Base-by-base conservation (phyloP, 345 rosid genomes). In the Arabidopsis suecica region DNA sequence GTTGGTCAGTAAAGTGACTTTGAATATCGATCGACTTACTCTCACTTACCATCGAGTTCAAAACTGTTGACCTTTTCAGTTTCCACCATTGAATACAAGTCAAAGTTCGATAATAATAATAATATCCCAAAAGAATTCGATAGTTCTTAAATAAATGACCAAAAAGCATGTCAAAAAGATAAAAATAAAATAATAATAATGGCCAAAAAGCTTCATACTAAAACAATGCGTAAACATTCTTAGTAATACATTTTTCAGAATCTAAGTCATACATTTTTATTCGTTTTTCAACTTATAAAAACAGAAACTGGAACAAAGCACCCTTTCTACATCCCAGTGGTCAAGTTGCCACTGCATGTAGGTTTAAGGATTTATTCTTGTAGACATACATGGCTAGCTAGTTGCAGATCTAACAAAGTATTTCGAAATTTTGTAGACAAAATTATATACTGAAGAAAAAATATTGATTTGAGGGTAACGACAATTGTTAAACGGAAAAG, bases 1-100 rank as follows among this genome's bases (percentile, higher is more conserved):
- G 75, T 71, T 71, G 67, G 49, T 59, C 20, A 22, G 67, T 47
- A 71, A 59, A 71, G 75, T 34, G 8, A 12, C 58, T 71, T 59
- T 59, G 59, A 55, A 68, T 55, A 18, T 41, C 5, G 18, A 25
- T 25, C 28, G 22, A 16, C 10, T 40, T 2, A 54, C 50, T 25
- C 51, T 55, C 53, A 30, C 65, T 61, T 33, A 50, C 54, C 32
- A 10, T 10, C 12, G 30, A 22, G 40, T 50, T 44, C 45, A 7
- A 18, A 34, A 47, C 1, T 14, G 67, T 36, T 48, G 67, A 71
- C 58, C 11, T 47, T 47, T 47, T 22, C 0, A 7, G 1, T 34
- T 22, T 9, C 49, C 25, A 33, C 63, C 73, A 55, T 11, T 68
- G 53, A 55, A 14, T 34, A 48, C 48, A 60, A 60, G 59, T 59